Conservation (phyloP, 768 basidiomycete species). For the Tylopilus sp. region DNA sequence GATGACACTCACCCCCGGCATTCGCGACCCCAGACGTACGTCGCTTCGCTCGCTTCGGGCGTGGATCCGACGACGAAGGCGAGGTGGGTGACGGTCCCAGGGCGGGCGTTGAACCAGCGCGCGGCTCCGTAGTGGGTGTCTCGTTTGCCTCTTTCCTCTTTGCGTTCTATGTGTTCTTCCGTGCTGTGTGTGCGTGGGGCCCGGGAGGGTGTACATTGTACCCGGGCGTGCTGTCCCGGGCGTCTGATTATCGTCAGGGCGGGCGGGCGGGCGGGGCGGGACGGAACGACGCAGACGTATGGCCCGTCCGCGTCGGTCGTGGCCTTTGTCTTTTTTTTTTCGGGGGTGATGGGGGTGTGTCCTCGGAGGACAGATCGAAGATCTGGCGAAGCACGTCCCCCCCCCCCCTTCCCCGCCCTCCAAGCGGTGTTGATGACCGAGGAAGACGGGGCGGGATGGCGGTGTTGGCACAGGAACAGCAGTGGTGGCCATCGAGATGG, state of each 20-base stretch:
- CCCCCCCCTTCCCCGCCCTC: no score
- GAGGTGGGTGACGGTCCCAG: constrained; percentile 29
- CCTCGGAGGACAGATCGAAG: constrained; percentile 10
- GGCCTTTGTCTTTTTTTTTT: neutral
- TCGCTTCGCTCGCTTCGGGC: constrained; percentile 42
- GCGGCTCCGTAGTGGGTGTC: constrained; percentile 32
- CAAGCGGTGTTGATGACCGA: neutral
- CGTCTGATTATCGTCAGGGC: no score
- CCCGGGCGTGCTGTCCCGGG: no score
- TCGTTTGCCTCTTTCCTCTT: neutral
- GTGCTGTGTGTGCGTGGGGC: neutral
- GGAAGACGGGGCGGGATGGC: constrained; percentile 12
- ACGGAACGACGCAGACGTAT: no score
- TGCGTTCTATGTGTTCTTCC: no score
- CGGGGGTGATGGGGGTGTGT: constrained; percentile 2
- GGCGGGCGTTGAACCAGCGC: constrained; percentile 19
- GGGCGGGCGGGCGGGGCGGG: no score
- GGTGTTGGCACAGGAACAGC: constrained; percentile 1
- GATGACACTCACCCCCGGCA: no score
- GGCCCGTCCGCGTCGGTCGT: neutral
- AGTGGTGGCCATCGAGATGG: constrained; percentile 4
- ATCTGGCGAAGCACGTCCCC: constrained; percentile 5
- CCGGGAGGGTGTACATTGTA: no score
- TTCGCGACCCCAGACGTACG: constrained; percentile 37
- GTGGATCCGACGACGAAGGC: constrained; percentile 35